phyloP scores from a whole-genome alignment of 2,329 filamentous ascomycete species.

The Apiospora rasikravindrae region DNA sequence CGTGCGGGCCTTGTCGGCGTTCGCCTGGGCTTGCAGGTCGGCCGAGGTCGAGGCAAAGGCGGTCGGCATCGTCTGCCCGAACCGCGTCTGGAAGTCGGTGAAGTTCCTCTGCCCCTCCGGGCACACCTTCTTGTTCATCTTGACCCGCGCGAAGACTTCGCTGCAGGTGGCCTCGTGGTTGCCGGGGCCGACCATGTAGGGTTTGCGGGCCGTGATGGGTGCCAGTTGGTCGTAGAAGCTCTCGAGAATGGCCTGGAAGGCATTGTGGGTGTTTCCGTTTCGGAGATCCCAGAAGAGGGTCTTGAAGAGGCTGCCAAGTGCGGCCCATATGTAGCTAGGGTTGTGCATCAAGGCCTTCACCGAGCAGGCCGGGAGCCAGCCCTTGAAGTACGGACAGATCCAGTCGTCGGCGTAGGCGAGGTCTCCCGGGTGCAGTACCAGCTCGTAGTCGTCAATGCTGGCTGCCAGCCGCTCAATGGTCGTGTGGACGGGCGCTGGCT shows the following conservation, averaged over 20 bases:
- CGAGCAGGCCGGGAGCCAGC: neutral
- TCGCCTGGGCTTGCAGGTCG: conserved; percentile 45
- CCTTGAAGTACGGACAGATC: conserved; percentile 35
- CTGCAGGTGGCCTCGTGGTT: conserved; percentile 64
- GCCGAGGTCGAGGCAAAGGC: conserved; percentile 55
- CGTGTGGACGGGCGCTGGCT: conserved; percentile 60
- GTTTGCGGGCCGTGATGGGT: conserved; percentile 57
- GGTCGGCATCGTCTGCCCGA: conserved; percentile 56
- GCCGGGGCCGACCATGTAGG: conserved; percentile 62
- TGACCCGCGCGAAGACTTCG: conserved; percentile 43
- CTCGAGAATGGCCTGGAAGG: conserved; percentile 62
- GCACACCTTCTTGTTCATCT: conserved; percentile 41
- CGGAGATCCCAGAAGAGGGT: conserved; percentile 43
- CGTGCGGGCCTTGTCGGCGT: conserved; percentile 49
- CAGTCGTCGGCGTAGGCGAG: conserved; percentile 66
- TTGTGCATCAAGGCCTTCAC: neutral
- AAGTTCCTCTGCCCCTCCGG: conserved; percentile 63
- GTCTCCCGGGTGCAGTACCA: conserved; percentile 60
- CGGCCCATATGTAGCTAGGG: neutral
- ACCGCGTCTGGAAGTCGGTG: conserved; percentile 63
- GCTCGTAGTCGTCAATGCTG: conserved; percentile 60
- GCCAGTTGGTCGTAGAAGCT: conserved; percentile 61
- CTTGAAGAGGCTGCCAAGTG: conserved; percentile 26
- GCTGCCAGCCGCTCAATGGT: conserved; percentile 60
- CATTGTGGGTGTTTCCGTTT: conserved; percentile 47